Evolutionary conservation across 805 yeast species (phyloP), one percentile per base, ranked within the genome.

Genomic region (Hyphopichia homilentoma): DNA sequence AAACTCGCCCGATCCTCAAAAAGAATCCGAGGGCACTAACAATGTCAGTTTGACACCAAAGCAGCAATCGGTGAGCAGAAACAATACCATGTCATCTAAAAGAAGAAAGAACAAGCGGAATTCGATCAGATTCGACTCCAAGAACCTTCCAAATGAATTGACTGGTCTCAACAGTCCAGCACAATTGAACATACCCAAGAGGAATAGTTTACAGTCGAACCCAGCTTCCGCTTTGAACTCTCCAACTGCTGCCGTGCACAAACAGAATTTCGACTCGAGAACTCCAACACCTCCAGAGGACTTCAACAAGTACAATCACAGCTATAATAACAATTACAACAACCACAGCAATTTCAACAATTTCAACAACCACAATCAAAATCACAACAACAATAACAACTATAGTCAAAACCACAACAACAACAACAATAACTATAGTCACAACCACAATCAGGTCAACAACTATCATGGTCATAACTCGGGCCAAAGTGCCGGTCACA

Each of bases 91-190:
- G 12, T 47, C 48, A 23, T 30, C 48, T 13, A 54, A 48, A 39
- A 54, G 50, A 36, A 46, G 62, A 27, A 59, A 52, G 43, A 59
- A 54, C 33, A 61, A 59, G 47, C 50, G 68, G 34, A 58, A 52
- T 34, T 59, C 65, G 2, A 35, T 54, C 33, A 45, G 61, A 35
- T 41, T 57, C 34, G 60, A 59, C 35, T 35, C 50, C 20, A 52
- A 47, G 13, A 18, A 14, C n/a, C n/a, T n/a, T n/a, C n/a, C n/a
- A n/a, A n/a, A n/a, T n/a, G n/a, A n/a, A n/a, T n/a, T n/a, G 23
- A 39, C 36, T 17, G 48, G 40, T n/a, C 38, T 48, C 3, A 56
- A 48, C 25, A 41, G 45, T n/a, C n/a, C 27, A 46, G 41, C 48
- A 4, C 53, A 43, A 33, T 32, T 44, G 20, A 39, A 36, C 21